phyloP scores from a whole-genome alignment of 495 filamentous ascomycete genomes.

The Penicillium subrubescens region DNA sequence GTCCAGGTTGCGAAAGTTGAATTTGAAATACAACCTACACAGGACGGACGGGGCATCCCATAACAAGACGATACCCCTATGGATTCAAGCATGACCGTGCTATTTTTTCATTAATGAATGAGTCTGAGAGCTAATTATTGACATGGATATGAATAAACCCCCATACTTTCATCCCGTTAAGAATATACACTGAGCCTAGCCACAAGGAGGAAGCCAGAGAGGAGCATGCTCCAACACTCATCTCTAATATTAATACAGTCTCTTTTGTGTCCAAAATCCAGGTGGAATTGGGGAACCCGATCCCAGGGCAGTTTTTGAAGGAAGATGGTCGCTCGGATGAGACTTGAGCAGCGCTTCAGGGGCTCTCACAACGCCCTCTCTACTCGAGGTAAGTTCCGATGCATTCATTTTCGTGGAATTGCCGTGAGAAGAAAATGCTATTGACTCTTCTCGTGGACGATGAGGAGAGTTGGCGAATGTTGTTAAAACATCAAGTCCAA shows the following conservation, averaged over 20 bases:
- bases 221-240: not conserved
- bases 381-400: not conserved
- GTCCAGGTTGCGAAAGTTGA: no score
- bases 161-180: not conserved
- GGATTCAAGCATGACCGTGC: not conserved
- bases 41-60: no score
- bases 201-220: not conserved
- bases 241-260: conserved; percentile 24
- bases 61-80: not conserved
- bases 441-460: not conserved
- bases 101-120: not conserved
- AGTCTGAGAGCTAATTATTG: not conserved
- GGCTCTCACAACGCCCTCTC: not conserved
- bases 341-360: not conserved
- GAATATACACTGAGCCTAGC: not conserved
- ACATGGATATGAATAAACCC: not conserved
- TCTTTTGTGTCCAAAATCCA: conserved; percentile 38
- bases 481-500: not conserved
- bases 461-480: not conserved
- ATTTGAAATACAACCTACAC: no score
- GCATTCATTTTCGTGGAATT: no score
- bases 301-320: not conserved
- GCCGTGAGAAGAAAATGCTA: no score
- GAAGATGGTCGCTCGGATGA: not conserved
- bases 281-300: conserved; percentile 1